Percentiles rank a stretch among this genome's conserved stretches.
These are phyloP conservation scores for Phytophthora pluvialis DNA, from an alignment of 352 stramenopile genomes.

Conservation along the genomic window DNA sequence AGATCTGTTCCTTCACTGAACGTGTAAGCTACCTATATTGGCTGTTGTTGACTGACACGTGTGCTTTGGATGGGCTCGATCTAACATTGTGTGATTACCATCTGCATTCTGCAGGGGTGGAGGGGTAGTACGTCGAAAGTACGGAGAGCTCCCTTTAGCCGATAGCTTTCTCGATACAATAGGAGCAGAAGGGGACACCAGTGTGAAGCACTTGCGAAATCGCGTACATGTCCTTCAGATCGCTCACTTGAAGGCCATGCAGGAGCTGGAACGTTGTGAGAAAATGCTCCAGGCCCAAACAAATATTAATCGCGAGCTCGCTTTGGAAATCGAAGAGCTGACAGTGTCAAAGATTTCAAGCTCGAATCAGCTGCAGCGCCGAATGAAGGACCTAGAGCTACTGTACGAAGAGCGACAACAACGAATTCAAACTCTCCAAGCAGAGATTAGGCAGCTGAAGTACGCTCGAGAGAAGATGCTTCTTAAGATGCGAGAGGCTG, in stretches of 20 bases:
- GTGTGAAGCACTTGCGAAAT: constrained; percentile 70
- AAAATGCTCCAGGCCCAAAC: constrained; percentile 95
- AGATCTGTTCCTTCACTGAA: constrained; percentile 7
- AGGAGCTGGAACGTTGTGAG: constrained; percentile 93
- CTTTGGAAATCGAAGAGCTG: constrained; percentile 91
- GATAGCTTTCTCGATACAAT: constrained; percentile 29
- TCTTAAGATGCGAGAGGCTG: constrained; percentile 31
- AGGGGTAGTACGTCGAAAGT: constrained; percentile 42
- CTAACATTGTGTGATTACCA: constrained; percentile 9
- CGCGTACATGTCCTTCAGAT: constrained; percentile 91
- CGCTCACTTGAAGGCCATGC: constrained; percentile 88
- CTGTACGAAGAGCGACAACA: constrained; percentile 84
- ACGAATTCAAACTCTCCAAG: constrained; percentile 84
- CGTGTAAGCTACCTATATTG: constrained; percentile 21
- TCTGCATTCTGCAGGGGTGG: constrained; percentile 31
- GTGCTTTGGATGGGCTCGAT: background rate
- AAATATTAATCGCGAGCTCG: constrained; percentile 94
- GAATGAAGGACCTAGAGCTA: constrained; percentile 88
- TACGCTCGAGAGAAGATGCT: constrained; percentile 71
- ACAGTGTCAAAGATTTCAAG: constrained; percentile 75
- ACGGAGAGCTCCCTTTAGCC: constrained; percentile 33
- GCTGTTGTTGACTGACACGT: background rate
- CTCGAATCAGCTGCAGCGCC: constrained; percentile 74
- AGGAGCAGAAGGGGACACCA: constrained; percentile 33
- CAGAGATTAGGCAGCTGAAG: constrained; percentile 87